Conservation (phyloP, 208 protist genomes). For the Acanthamoeba castellanii region DNA sequence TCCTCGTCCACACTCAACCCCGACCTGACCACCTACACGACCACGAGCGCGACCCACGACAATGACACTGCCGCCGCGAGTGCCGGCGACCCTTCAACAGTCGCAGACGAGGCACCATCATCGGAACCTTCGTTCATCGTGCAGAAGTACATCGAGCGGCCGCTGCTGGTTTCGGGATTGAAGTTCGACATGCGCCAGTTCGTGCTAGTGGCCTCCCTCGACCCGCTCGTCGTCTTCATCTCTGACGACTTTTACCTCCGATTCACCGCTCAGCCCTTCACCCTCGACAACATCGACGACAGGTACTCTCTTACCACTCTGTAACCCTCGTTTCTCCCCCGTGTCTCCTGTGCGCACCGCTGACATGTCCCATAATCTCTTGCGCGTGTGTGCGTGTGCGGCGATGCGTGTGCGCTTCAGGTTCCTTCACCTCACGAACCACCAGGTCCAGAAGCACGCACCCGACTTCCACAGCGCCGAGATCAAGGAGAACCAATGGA, state of each 20-base stretch:
- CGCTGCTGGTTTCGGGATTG: slow-evolving; percentile 57
- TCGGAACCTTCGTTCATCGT: slow-evolving; percentile 17
- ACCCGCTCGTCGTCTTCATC: slow-evolving; percentile 76
- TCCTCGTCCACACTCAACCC: not conserved
- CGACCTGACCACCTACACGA: not conserved
- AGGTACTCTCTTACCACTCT: not conserved
- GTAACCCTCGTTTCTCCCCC: not conserved
- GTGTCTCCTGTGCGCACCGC: not conserved
- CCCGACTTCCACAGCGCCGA: not conserved
- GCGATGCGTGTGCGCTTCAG: not conserved
- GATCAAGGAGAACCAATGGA: slow-evolving; percentile 78
- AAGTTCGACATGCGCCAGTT: slow-evolving; percentile 85
- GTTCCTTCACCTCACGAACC: slow-evolving; percentile 81
- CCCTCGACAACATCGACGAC: slow-evolving; percentile 44
- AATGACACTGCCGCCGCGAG: not conserved
- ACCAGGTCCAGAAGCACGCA: slow-evolving; percentile 82
- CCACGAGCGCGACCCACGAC: not conserved
- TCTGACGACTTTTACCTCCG: slow-evolving; percentile 79
- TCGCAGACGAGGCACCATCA: not conserved
- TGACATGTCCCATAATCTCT: too few relatives aligned
- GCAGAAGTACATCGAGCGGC: slow-evolving; percentile 74
- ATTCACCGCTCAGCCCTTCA: slow-evolving; percentile 70
- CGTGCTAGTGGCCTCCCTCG: slow-evolving; percentile 79
- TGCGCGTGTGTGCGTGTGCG: not conserved
- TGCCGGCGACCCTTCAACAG: not conserved